These are phyloP conservation scores for Crotalaria pallida DNA, from an alignment of 306 rosid genomes.

Conservation along the genomic window DNA sequence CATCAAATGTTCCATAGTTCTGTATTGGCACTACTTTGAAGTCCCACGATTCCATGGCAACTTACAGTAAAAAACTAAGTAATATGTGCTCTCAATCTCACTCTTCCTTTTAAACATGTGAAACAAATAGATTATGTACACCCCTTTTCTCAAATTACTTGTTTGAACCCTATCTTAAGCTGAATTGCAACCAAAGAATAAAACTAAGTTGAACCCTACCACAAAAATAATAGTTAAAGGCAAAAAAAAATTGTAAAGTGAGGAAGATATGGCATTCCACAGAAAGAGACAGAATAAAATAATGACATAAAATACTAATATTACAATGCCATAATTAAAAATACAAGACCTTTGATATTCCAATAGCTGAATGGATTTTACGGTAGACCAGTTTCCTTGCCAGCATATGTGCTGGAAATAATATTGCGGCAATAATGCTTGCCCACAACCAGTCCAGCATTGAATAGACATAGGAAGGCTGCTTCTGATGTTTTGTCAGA, in stretches of 20 bases:
- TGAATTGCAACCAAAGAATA: background rate
- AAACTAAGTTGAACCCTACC: background rate
- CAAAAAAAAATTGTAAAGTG: background rate
- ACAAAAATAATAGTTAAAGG: background rate
- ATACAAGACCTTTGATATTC: slow-evolving; percentile 57
- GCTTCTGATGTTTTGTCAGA: slow-evolving; percentile 50
- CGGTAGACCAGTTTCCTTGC: slow-evolving; percentile 72
- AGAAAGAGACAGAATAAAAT: background rate
- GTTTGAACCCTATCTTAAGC: background rate
- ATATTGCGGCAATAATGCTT: slow-evolving; percentile 55
- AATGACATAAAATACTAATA: background rate
- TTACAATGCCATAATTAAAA: slow-evolving; percentile 12
- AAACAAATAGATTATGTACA: background rate
- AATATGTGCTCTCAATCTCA: background rate
- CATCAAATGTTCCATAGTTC: background rate
- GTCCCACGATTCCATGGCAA: background rate
- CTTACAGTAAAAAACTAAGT: background rate
- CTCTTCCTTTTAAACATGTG: background rate
- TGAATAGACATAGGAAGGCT: slow-evolving; percentile 52
- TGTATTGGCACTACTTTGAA: background rate
- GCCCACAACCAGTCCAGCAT: slow-evolving; percentile 78
- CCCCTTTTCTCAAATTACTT: background rate
- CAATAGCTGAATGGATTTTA: slow-evolving; percentile 75
- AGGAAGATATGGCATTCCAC: slow-evolving; percentile 5
- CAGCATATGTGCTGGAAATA: slow-evolving; percentile 74